Base-by-base conservation (phyloP, 352 stramenopile species). In the Poterioochromonas sp. region DNA sequence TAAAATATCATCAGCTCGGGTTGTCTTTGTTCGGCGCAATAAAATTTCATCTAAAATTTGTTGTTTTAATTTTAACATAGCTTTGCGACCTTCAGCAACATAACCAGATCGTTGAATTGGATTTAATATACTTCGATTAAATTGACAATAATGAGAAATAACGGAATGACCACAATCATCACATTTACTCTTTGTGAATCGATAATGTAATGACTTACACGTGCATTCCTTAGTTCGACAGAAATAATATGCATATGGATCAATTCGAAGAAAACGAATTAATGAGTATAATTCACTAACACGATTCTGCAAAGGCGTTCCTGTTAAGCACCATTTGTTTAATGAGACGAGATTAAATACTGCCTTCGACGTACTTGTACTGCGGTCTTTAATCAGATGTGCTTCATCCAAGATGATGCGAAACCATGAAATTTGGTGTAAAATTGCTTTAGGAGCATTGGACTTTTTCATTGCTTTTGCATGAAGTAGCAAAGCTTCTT, bases 41-140 rank as follows among this genome's bases (percentile, higher is more conserved):
- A 99, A 81, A 76, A 97, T 94, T 87, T 96, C 86, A 81, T 90
- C 83, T 0, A 93, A 78, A 34, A 34, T 54, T 69, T 94, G 90
- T 74, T 96, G 92, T 79, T 98, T 96, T 12, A 99, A 85, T 37
- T 90, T 90, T 47, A 98, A 90, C 92, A 99, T 98, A 0, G 95
- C 95, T 44, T 91, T 79, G 65, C 93, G 92, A 18, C 92, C 92
- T 69, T 96, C 90, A 1, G 88, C 91, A 58, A 95, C 86, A 76
- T 96, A 96, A 8, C 82, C 80, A 58, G 47, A 37, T 29, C 91
- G 86, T 80, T 98, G 91, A 76, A 99, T 99, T 5, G 95, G 95
- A 78, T 98, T 99, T 3, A 98, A 86, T 37, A 99, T 91, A 74
- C 96, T 93, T 80, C 96, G 96, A 84, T 98, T 99, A 80, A 99